Percentiles rank a stretch among this genome's conserved stretches.
phyloP scores from a whole-genome alignment of 2,329 filamentous ascomycete genomes.

The Fusarium solani-melongenae region DNA sequence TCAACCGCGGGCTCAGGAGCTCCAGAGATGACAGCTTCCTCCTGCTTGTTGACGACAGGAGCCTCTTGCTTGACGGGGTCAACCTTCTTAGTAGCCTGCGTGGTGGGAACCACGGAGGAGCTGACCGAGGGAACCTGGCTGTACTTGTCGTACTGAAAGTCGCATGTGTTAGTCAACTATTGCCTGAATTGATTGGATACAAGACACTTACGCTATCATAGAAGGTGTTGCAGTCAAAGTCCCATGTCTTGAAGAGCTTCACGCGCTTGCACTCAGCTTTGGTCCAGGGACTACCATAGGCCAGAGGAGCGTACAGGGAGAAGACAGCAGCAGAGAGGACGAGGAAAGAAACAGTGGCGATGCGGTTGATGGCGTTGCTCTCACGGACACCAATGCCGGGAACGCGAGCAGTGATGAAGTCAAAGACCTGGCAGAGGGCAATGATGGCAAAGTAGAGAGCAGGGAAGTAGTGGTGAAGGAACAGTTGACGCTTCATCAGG shows the following conservation, averaged over 20 bases:
- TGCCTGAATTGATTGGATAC: not conserved
- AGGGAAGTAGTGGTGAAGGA: slow-evolving; percentile 98
- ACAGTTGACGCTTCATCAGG: slow-evolving; percentile 97
- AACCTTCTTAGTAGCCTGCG: slow-evolving; percentile 40
- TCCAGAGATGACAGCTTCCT: slow-evolving; percentile 56
- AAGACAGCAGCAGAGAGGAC: slow-evolving; percentile 81
- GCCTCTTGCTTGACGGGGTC: slow-evolving; percentile 38
- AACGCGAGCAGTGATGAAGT: slow-evolving; percentile 83
- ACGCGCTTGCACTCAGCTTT: slow-evolving; percentile 85
- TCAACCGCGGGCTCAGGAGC: slow-evolving; percentile 60
- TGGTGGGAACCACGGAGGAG: slow-evolving; percentile 45
- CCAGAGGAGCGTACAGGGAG: slow-evolving; percentile 84
- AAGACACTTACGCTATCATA: slow-evolving; percentile 78
- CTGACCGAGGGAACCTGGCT: slow-evolving; percentile 38
- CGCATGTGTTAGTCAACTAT: slow-evolving; percentile 32
- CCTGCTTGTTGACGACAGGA: slow-evolving; percentile 39
- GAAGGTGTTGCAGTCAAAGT: slow-evolving; percentile 98
- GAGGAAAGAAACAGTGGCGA: slow-evolving; percentile 79
- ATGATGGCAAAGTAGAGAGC: slow-evolving; percentile 96
- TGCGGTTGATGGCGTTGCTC: slow-evolving; percentile 76
- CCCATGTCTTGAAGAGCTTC: slow-evolving; percentile 91
- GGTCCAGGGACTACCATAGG: slow-evolving; percentile 96
- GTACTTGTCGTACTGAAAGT: slow-evolving; percentile 62
- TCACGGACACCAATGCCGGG: slow-evolving; percentile 74
- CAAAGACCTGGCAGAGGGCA: slow-evolving; percentile 87